Evolutionary conservation across 225 moss, liverwort and hornwort genomes (phyloP), one percentile per base, ranked within the genome.

Genomic region (Sphagnum contortum): DNA sequence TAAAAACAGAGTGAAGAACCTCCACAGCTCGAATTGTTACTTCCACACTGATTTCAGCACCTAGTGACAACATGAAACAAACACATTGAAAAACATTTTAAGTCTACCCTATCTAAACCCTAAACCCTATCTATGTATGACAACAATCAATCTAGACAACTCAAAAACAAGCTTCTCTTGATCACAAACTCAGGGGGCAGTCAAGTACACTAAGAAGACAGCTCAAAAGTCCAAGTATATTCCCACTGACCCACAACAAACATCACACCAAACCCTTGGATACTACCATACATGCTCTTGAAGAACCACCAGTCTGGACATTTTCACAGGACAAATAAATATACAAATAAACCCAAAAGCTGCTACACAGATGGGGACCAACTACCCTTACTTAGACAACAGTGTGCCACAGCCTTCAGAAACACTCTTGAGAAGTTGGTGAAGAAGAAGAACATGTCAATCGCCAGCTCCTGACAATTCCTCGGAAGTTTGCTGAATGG

Each of bases 401-500:
- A 96, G 48, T 90, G 85, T 9, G 90, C 90, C 63, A 92, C 51
- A 59, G 81, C 87, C 81, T 84, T 92, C 11, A 96, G 70, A 46
- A 92, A 87, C 45, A 81, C 61, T 57, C 78, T 76, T 69, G 96
- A 90, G 65, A 89, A 89, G 67, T 70, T 80, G 66, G 63, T 74
- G 77, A 81, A 96, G 64, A 85, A 90, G 68, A 70, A 92, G 6
- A 92, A 70, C 29, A 72, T 70, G 71, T 89, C 96, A 52, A 87
- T 61, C 46, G 96, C 90, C 61, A 90, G 83, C 72, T 85, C 77
- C 75, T 96, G 96, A 77, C 87, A 90, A 59, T 68, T 50, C 73
- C 67, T 80, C 3, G 96, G 87, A 72, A 96, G 83, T 55, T 81
- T 90, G 71, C 86, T 72, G 62, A 92, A 96, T 46, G 96, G 92